Base-by-base conservation (phyloP, 257 asterid genomes). In the Solanum sejunctum region DNA sequence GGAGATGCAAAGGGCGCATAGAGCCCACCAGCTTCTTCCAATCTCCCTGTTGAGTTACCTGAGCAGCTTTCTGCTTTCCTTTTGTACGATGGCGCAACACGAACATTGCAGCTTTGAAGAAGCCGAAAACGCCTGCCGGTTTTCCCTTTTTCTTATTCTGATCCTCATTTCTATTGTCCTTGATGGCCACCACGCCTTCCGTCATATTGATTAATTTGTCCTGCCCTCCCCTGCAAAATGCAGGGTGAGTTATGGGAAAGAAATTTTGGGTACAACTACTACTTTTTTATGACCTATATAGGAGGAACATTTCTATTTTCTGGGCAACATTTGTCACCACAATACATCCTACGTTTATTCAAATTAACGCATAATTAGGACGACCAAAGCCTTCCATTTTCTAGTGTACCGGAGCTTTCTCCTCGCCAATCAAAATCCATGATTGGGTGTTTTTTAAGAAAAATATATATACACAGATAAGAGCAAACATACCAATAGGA, bases 1-100 rank as follows among this genome's bases (percentile, higher is more conserved):
- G 88, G 49, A 86, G 83, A 56, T 84, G 86, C 83, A 86, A 80
- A 32, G 87, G 89, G 52, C 86, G 86, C 51, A 86, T 86, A 69
- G 80, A 84, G 12, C 86, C 89, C 32, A 86, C 89, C 56, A 79
- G 60, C 81, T 45, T 78, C 83, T 84, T 84, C 89, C 89, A 86
- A 78, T 86, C 83, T 21, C 81, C 81, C 81, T 73, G 60, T 17
- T 47, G 81, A 21, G 58, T 75, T 36, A 43, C 17, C 67, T 57
- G 21, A 54, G 66, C 80, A 32, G 84, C 17, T 52, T 54, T 67
- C 21, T 77, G 84, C 45, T 86, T 84, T 45, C 83, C 81, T 36
- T 80, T 79, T 28, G 80, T 49, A 11, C 84, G 61, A 49, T 20
- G 83, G 32, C 67, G 83, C 57, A 86, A 61, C 61, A 83, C 18